These are phyloP conservation scores for Musa acuminata DNA, from an alignment of 176 grass and related monocot species.

Conservation along the genomic window DNA sequence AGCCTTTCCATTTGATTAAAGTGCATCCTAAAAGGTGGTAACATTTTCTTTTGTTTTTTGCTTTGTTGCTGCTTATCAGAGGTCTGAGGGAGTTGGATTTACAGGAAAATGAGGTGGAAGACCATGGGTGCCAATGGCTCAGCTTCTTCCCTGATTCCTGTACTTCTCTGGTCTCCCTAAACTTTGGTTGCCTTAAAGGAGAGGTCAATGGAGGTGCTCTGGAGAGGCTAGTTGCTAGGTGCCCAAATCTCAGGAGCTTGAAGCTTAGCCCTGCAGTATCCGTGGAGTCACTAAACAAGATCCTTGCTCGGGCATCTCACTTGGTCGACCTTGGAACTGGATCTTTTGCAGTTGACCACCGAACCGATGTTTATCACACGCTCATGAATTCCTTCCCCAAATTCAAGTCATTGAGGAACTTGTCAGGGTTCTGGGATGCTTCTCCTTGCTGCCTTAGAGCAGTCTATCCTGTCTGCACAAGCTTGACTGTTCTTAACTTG, in stretches of 20 bases:
- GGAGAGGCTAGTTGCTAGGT: constrained; percentile 69
- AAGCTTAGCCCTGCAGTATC: constrained; percentile 56
- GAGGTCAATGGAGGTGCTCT: constrained; percentile 51
- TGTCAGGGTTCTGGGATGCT: constrained; percentile 81
- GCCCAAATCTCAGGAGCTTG: constrained; percentile 62
- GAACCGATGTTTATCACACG: constrained; percentile 31
- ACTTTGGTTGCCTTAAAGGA: constrained; percentile 72
- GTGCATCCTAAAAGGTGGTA: not conserved
- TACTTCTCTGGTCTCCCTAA: constrained; percentile 65
- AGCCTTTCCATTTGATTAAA: not conserved
- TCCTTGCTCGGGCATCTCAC: constrained; percentile 46
- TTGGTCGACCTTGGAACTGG: constrained; percentile 68
- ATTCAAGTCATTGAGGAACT: constrained; percentile 59
- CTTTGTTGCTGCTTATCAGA: constrained; percentile 28
- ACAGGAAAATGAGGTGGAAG: constrained; percentile 93
- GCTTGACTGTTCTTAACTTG: constrained; percentile 67
- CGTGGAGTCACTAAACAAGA: constrained; percentile 49
- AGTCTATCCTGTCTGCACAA: constrained; percentile 45
- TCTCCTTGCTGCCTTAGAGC: constrained; percentile 32
- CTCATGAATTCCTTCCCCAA: constrained; percentile 38
- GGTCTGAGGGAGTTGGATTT: constrained; percentile 70
- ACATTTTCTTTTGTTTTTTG: not conserved
- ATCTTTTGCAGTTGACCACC: constrained; percentile 39
- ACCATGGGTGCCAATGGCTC: constrained; percentile 71
- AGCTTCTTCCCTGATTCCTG: constrained; percentile 77